Base-by-base conservation (phyloP, 1,284 basidiomycete species). In the Salmacisia buchloeana region DNA sequence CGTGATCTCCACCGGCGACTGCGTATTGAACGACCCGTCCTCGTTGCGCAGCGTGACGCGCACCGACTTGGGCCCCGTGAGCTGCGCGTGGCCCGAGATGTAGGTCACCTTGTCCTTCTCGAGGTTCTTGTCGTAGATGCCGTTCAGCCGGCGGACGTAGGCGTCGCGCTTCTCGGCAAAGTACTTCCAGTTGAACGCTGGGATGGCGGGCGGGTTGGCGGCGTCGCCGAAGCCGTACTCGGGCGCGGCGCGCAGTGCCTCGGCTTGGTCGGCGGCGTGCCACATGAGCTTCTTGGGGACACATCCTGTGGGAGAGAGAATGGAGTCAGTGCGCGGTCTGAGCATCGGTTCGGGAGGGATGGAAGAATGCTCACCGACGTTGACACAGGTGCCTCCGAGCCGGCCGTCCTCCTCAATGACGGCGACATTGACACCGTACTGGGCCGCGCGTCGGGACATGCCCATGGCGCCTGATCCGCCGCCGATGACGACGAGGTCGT, bases 321-420 rank as follows among this genome's bases (percentile, higher is more conserved):
- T 31, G 34, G 31, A 13, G 58, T 29, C 39, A 59, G 35, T 33
- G 7, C 13, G 34, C n/a, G 10, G 36, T 38, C 10, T n/a, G n/a
- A n/a, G n/a, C n/a, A n/a, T 29, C 29, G 46, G 34, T 41, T 15
- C 18, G 39, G 18, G 39, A 41, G 39, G 18, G n/a, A n/a, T 41
- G n/a, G 25, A 52, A 18, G 31, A 33, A 21, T 31, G 58, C 89
- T 70, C 71, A 88, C 91, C 92, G 65, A 94, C 85, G 69, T 86
- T 97, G 67, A 99, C 94, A 78, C 96, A 98, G 38, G 96, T 98
- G 49, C 96, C 96, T 41, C 96, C 96, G 4, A 94, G 85, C 41
- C 85, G 81, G 23, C 86, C 85, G 7, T 86, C 86, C 58, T 84
- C 85, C 81, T 99, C 94, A 35, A 97, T 87, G 27, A 97, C 83